Evolutionary conservation across 805 yeast genomes (phyloP).

Genomic region (Metahyphopichia silvanorum): DNA sequence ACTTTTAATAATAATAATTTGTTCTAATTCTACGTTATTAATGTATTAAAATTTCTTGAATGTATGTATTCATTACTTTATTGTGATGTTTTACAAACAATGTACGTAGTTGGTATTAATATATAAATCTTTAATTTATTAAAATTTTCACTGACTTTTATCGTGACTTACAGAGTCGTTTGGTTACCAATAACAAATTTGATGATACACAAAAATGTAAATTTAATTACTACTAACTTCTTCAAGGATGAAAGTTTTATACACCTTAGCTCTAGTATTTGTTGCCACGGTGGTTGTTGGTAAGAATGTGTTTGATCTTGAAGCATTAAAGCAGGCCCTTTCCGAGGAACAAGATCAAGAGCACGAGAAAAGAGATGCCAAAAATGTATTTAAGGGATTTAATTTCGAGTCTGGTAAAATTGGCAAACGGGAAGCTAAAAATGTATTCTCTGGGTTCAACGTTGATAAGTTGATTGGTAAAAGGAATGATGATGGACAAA

Average conservation of each 20-base stretch:
- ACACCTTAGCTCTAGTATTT: too few species aligned
- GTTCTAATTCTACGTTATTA: conserved; percentile 9
- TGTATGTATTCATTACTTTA: too few species aligned
- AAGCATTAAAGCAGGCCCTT: conserved; percentile 8
- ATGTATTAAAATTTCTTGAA: too few species aligned
- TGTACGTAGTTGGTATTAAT: too few species aligned
- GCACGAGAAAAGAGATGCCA: conserved; percentile 10
- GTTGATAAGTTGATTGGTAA: neutral
- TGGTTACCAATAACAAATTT: too few species aligned
- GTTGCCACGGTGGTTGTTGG: conserved; percentile 5
- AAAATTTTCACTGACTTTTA: too few species aligned
- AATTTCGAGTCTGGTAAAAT: neutral
- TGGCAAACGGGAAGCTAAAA: conserved; percentile 11
- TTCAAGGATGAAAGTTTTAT: too few species aligned
- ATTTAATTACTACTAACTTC: too few species aligned
- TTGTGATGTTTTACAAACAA: too few species aligned
- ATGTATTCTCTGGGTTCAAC: conserved; percentile 4
- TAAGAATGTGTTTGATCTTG: conserved; percentile 12
- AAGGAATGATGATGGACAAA: conserved; percentile 3
- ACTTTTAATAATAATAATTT: neutral
- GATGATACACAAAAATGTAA: too few species aligned
- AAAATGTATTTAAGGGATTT: conserved; percentile 8
- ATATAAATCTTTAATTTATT: too few species aligned
- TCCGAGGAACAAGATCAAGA: conserved; percentile 3
- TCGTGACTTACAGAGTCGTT: too few species aligned